Evolutionary conservation across 371 early-diverging fungal species (phyloP).

Genomic region (Rhizopus delemar): DNA sequence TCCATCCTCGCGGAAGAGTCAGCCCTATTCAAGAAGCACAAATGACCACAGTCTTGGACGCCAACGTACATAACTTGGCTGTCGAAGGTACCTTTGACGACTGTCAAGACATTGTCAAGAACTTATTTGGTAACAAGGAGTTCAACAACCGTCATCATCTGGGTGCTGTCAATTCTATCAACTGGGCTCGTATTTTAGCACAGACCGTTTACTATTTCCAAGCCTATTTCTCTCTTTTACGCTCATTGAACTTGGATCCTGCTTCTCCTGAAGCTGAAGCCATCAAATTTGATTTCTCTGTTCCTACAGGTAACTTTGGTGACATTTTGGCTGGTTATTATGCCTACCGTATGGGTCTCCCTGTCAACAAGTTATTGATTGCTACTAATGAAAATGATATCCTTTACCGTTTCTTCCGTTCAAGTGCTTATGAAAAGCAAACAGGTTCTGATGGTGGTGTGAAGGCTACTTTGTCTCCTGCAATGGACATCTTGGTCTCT

Average conservation of each 20-base stretch:
- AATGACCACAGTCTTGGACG: constrained; percentile 94
- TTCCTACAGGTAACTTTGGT: constrained; percentile 99
- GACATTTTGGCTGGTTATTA: constrained; percentile 95
- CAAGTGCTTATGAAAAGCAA: constrained; percentile 81
- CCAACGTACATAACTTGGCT: constrained; percentile 90
- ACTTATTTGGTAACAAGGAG: constrained; percentile 76
- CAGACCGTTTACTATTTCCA: constrained; percentile 96
- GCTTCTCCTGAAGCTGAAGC: constrained; percentile 49
- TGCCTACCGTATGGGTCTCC: constrained; percentile 91
- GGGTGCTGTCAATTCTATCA: constrained; percentile 98
- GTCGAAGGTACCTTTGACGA: constrained; percentile 96
- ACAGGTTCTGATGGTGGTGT: constrained; percentile 64
- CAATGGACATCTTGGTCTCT: constrained; percentile 95
- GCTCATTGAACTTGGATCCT: constrained; percentile 57
- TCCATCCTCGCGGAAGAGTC: constrained; percentile 90
- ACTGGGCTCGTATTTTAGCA: constrained; percentile 96
- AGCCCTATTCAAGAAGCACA: constrained; percentile 95
- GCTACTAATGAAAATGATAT: constrained; percentile 98
- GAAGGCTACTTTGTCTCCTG: constrained; percentile 86
- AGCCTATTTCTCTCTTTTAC: constrained; percentile 77
- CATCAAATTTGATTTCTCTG: constrained; percentile 75
- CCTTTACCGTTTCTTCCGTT: constrained; percentile 88
- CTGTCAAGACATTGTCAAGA: constrained; percentile 95
- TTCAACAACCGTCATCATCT: constrained; percentile 80
- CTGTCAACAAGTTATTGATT: constrained; percentile 76